phyloP scores from a whole-genome alignment of 2,329 filamentous ascomycete species.

The Aspergillus tubingensis region DNA sequence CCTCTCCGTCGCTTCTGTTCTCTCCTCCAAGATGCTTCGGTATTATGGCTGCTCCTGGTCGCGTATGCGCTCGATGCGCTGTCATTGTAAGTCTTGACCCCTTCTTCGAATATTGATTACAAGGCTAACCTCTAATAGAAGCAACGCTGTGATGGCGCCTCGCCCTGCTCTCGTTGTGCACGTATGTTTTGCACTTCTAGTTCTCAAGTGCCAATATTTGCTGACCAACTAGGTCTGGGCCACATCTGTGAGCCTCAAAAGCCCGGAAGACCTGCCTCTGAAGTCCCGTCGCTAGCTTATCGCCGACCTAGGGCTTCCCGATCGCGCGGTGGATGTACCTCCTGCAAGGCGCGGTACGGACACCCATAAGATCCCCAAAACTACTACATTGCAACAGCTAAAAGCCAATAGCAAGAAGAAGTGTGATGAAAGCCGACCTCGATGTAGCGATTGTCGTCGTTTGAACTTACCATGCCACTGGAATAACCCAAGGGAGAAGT shows the following conservation, averaged over 20 bases:
- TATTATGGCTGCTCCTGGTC: not conserved
- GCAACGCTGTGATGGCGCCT: slow-evolving; percentile 31
- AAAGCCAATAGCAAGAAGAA: slow-evolving; percentile 25
- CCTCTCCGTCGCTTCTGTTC: not conserved
- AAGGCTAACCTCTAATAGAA: slow-evolving; percentile 16
- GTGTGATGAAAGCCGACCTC: slow-evolving; percentile 26
- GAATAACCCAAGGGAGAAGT: not conserved
- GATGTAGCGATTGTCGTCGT: slow-evolving; percentile 30
- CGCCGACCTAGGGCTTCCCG: slow-evolving; percentile 27
- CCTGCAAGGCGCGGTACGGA: slow-evolving; percentile 28
- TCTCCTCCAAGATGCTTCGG: not conserved
- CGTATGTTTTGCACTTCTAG: slow-evolving; percentile 16
- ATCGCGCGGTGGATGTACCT: slow-evolving; percentile 29
- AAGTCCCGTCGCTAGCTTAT: not conserved
- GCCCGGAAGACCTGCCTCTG: slow-evolving; percentile 5
- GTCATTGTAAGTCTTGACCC: not conserved
- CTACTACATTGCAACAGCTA: too few species aligned
- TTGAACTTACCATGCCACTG: slow-evolving; percentile 28
- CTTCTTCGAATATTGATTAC: too few species aligned
- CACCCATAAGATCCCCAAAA: not conserved
- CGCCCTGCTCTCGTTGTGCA: slow-evolving; percentile 29
- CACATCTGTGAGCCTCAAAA: slow-evolving; percentile 25
- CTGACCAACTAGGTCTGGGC: slow-evolving; percentile 21
- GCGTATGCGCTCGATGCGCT: not conserved
- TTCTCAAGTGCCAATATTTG: not conserved